These are phyloP conservation scores for Gnetum montanum DNA, from an alignment of 75 land plant genomes.

Conservation along the genomic window DNA sequence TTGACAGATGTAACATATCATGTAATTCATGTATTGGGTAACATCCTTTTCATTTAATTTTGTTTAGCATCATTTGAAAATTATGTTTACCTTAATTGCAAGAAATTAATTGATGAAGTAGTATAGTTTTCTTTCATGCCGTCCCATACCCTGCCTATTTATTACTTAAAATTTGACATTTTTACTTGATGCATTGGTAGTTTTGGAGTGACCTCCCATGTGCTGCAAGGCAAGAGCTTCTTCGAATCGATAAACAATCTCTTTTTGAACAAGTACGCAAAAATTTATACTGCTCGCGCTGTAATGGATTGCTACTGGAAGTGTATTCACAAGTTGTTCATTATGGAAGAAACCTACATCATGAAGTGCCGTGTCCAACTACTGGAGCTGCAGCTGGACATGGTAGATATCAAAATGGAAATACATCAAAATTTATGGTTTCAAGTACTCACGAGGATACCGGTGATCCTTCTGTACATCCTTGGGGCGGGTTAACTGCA, in stretches of 20 bases:
- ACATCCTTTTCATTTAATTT: too few relatives aligned
- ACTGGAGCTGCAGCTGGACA: conserved; percentile 3
- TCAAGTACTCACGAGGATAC: conserved; percentile 45
- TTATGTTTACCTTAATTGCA: too few relatives aligned
- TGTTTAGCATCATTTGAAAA: too few relatives aligned
- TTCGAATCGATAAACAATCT: conserved; percentile 90
- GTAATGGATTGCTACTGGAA: conserved; percentile 93
- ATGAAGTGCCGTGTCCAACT: conserved; percentile 22
- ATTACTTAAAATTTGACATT: too few relatives aligned
- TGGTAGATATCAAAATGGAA: conserved; percentile 17
- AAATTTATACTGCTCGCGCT: conserved; percentile 94
- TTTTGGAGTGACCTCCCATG: conserved; percentile 84
- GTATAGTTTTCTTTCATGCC: too few relatives aligned
- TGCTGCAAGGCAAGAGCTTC: conserved; percentile 62
- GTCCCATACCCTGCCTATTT: too few relatives aligned
- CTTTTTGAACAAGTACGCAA: conserved; percentile 96
- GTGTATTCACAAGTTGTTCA: conserved; percentile 86
- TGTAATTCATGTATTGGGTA: too few relatives aligned
- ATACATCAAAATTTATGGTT: conserved; percentile 6
- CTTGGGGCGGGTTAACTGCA: conserved; percentile 96
- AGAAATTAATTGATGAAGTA: too few relatives aligned
- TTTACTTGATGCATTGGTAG: conserved; percentile 17
- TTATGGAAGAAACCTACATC: conserved; percentile 83
- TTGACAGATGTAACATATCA: too few relatives aligned
- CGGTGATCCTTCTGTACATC: conserved; percentile 87